Evolutionary conservation across 352 stramenopile genomes (phyloP).

Genomic region (Phytophthora pseudosyringae): DNA sequence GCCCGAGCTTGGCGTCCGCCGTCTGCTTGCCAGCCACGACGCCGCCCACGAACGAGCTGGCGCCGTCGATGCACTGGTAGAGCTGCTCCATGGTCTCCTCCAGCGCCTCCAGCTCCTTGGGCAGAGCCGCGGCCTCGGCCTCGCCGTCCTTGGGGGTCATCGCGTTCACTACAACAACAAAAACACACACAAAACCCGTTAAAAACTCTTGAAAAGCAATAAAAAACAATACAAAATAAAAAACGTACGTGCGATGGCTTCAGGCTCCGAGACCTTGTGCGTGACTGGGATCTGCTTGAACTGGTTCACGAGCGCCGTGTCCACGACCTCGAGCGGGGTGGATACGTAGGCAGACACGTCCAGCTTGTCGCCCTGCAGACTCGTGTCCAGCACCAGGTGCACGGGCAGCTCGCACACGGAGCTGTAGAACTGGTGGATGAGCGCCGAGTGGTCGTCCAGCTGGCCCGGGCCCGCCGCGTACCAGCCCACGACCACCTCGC

Average conservation of each 20-base stretch:
- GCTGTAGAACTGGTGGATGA: conserved; percentile 99
- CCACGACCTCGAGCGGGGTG: conserved; percentile 90
- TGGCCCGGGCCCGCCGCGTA: conserved; percentile 91
- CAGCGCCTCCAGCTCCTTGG: conserved; percentile 79
- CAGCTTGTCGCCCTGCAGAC: conserved; percentile 81
- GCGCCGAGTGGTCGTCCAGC: conserved; percentile 93
- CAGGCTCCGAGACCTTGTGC: conserved; percentile 92
- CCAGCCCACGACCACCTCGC: conserved; percentile 97
- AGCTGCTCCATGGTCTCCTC: conserved; percentile 90
- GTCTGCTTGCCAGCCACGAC: conserved; percentile 86
- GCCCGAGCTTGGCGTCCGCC: conserved; percentile 90
- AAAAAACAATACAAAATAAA: background rate
- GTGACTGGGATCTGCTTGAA: conserved; percentile 94
- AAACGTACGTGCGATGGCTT: conserved; percentile 93
- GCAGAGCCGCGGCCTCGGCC: conserved; percentile 46
- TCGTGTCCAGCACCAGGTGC: conserved; percentile 96
- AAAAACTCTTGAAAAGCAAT: conserved; percentile 1
- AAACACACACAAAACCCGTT: conserved; percentile 2
- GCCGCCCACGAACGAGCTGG: conserved; percentile 90
- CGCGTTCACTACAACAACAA: conserved; percentile 57
- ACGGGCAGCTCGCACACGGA: conserved; percentile 92
- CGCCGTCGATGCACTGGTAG: conserved; percentile 91
- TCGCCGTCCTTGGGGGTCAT: conserved; percentile 66
- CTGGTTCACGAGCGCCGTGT: conserved; percentile 92
- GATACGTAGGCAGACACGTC: conserved; percentile 93